These are phyloP conservation scores for Silybum marianum DNA, from an alignment of 129 eudicot genomes.

Conservation along the genomic window DNA sequence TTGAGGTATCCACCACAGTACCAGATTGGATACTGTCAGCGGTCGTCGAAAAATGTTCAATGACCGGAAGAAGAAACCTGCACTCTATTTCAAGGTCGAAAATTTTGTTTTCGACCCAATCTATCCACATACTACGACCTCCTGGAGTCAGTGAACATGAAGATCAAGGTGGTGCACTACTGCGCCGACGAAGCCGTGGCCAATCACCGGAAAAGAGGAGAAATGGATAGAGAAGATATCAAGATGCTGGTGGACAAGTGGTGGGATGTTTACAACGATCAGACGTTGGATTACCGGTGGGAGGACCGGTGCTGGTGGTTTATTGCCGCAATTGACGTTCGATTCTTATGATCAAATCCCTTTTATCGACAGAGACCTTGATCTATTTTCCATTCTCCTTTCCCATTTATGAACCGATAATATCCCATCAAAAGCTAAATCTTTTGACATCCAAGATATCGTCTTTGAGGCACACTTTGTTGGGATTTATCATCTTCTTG, in stretches of 20 bases:
- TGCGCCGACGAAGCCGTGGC: slow-evolving; percentile 77
- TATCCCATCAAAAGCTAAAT: slow-evolving; percentile 52
- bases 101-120: slow-evolving; percentile 76
- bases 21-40: slow-evolving; percentile 70
- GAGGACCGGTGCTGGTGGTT: slow-evolving; percentile 8
- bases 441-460: slow-evolving; percentile 50
- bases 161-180: slow-evolving; percentile 65
- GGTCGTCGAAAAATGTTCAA: slow-evolving; percentile 51
- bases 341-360: slow-evolving; percentile 39
- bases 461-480: slow-evolving; percentile 51
- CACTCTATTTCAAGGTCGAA: slow-evolving; percentile 77
- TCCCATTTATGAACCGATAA: slow-evolving; percentile 69
- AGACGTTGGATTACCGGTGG: slow-evolving; percentile 43
- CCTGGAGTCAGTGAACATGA: slow-evolving; percentile 38
- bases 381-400: slow-evolving; percentile 53
- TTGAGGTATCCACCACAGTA: slow-evolving; percentile 65
- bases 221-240: slow-evolving; percentile 63
- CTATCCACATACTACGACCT: slow-evolving; percentile 57
- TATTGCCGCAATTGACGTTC: no score
- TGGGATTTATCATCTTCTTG: slow-evolving; percentile 47
- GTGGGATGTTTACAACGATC: slow-evolving; percentile 66
- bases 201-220: slow-evolving; percentile 59
- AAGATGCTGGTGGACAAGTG: slow-evolving; percentile 56
- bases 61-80: slow-evolving; percentile 64
- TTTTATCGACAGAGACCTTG: slow-evolving; percentile 70